Percentiles rank a stretch among this genome's conserved stretches.
phyloP scores from a whole-genome alignment of 139 green algal genomes.

The Chlamydomonas sp. region DNA sequence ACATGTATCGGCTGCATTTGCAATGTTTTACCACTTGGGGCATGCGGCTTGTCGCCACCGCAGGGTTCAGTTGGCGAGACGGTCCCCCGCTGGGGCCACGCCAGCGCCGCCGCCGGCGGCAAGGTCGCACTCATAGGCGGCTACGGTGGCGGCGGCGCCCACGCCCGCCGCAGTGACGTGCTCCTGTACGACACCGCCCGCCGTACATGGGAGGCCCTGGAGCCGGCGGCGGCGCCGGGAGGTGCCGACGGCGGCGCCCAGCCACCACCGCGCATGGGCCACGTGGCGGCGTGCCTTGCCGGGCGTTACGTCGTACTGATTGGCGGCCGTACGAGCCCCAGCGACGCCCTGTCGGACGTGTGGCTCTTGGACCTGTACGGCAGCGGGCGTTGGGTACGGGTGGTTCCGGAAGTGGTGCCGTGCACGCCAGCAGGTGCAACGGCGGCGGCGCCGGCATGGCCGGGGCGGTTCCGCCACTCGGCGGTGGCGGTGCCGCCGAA shows the following conservation, averaged over 20 bases:
- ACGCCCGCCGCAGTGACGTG: slow-evolving; percentile 52
- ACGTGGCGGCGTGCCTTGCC: slow-evolving; percentile 23
- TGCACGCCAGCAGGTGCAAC: background rate
- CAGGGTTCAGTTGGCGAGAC: slow-evolving; percentile 10
- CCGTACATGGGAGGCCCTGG: slow-evolving; percentile 14
- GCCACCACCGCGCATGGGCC: slow-evolving; percentile 42
- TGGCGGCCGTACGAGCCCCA: slow-evolving; percentile 55
- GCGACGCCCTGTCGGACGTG: slow-evolving; percentile 51
- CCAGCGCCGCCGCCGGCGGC: slow-evolving; percentile 1
- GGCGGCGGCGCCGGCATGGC: slow-evolving; percentile 2
- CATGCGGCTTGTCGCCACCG: background rate
- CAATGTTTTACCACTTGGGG: background rate
- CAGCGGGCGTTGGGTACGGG: background rate
- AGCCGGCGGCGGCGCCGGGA: background rate
- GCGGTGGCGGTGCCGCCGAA: slow-evolving; percentile 31
- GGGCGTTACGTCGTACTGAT: slow-evolving; percentile 47
- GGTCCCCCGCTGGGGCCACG: slow-evolving; percentile 55
- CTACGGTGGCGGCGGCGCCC: slow-evolving; percentile 59
- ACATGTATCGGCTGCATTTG: too few species aligned
- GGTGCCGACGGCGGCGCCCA: background rate
- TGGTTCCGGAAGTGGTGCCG: background rate
- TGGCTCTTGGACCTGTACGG: slow-evolving; percentile 51
- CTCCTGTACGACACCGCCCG: slow-evolving; percentile 35
- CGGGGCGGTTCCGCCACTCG: slow-evolving; percentile 47
- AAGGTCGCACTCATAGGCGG: slow-evolving; percentile 57